Conservation (phyloP, 2,329 filamentous ascomycete species). For the Penicillium sclerotiorum region DNA sequence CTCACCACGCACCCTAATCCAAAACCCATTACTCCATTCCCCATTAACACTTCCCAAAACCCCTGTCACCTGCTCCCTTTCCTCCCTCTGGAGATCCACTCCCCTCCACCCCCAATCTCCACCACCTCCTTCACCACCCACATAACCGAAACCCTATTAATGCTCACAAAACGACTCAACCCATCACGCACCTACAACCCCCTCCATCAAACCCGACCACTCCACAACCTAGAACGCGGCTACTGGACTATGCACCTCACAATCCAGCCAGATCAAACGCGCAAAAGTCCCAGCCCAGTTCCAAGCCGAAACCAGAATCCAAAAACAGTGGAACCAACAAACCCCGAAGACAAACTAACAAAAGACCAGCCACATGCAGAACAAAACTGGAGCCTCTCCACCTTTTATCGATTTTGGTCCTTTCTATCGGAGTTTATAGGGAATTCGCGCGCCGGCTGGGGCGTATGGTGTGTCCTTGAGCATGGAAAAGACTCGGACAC, state of each 20-base stretch:
- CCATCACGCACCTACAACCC: constrained; percentile 60
- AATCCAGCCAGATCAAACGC: constrained; percentile 43
- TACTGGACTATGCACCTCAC: constrained; percentile 71
- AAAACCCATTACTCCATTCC: not conserved
- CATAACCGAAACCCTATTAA: constrained; percentile 58
- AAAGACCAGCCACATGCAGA: not conserved
- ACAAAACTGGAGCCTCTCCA: constrained; percentile 32
- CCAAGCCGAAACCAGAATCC: not conserved
- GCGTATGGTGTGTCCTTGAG: constrained; percentile 46
- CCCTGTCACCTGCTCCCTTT: not conserved
- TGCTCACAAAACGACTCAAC: constrained; percentile 57
- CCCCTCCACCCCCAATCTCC: constrained; percentile 58
- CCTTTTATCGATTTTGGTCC: constrained; percentile 46
- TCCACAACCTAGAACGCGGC: constrained; percentile 69
- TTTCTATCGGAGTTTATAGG: constrained; percentile 43
- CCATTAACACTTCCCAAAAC: not conserved
- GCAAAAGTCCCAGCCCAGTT: constrained; percentile 22
- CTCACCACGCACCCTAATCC: not conserved
- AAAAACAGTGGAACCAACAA: not conserved
- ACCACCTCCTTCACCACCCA: constrained; percentile 53
- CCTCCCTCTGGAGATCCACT: constrained; percentile 50
- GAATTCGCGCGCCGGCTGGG: constrained; percentile 48
- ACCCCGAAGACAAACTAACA: constrained; percentile 37
- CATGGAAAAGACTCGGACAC: constrained; percentile 3
- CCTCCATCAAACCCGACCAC: constrained; percentile 48